Base-by-base conservation (phyloP, 169 alveolate genomes). In the Cryptosporidium canis region DNA sequence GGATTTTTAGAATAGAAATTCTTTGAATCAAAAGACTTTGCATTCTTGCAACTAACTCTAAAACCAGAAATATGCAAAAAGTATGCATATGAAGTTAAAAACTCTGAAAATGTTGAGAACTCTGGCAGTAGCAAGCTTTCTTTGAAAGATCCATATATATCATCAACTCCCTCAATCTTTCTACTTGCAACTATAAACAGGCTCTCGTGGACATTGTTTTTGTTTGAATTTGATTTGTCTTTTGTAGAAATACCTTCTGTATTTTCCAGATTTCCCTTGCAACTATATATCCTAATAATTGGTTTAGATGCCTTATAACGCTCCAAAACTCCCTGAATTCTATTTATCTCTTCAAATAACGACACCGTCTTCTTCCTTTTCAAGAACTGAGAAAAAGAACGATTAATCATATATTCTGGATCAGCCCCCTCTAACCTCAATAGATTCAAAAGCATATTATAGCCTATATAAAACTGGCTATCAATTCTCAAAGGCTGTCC, bases 391-490 rank as follows among this genome's bases (percentile, higher is more conserved):
- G 95, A 95, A 92, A 98, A 98, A 45, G 98, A 94, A 83, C 98
- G 94, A 91, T 97, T 96, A 39, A 98, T 97, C 95, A 98, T 94
- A 90, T 94, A 97, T 82, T 97, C 99, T 37, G 99, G 99, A 48
- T 92, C 90, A 21, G 94, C 92, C 51, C 85, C 90, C 92, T 98
- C 99, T 24, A 97, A 91, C 83, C 99, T 93, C 93, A 98, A 95
- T 58, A 98, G 95, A 92, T 97, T 97, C 63, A 98, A 91, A 35
- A 98, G 95, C 99, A 98, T 98, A 93, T 98, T 97, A 92, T 97
- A 98, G 5, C 97, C 97, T 24, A 98, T 91, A 85, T 97, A 97
- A 92, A 98, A 97, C 56, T 97, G 93, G 58, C 98, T 96, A 71
- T 97, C 96, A 83, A 98, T 92, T 68, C 98, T 95, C 37, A 77